phyloP scores from a whole-genome alignment of 805 yeast genomes.

The Lipomyces kockii region DNA sequence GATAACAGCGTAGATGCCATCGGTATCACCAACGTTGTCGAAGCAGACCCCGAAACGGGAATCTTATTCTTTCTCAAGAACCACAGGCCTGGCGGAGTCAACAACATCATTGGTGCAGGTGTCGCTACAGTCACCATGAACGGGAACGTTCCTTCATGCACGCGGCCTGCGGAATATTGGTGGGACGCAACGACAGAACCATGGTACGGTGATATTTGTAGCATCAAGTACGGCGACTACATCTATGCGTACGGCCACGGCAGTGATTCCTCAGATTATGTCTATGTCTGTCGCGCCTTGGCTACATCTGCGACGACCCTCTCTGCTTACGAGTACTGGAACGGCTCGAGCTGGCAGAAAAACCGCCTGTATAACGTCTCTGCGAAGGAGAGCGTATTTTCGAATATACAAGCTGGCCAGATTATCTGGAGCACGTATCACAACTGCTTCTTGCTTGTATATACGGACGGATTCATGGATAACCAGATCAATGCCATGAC shows the following conservation, averaged over 20 bases:
- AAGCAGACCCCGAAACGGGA: not conserved
- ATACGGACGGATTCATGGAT: slow-evolving; percentile 1
- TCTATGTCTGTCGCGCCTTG: slow-evolving; percentile 7
- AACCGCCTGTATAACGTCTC: slow-evolving; percentile 7
- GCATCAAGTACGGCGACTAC: not conserved
- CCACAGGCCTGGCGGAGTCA: slow-evolving; percentile 7
- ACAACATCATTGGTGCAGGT: not conserved
- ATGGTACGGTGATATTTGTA: not conserved
- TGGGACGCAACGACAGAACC: slow-evolving; percentile 10
- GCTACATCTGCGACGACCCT: slow-evolving; percentile 1
- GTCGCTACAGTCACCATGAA: slow-evolving; percentile 5
- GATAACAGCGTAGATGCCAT: slow-evolving; percentile 6
- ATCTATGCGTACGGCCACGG: slow-evolving; percentile 12
- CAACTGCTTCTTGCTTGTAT: slow-evolving; percentile 7
- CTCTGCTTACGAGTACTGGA: slow-evolving; percentile 10
- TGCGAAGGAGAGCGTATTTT: slow-evolving; percentile 4
- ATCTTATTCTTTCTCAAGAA: slow-evolving; percentile 8
- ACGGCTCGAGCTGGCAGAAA: slow-evolving; percentile 5
- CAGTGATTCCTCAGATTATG: not conserved
- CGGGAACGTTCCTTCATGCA: not conserved
- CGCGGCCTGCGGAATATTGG: slow-evolving; percentile 6
- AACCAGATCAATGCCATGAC: slow-evolving; percentile 5
- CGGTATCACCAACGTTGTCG: slow-evolving; percentile 7
- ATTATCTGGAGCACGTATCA: slow-evolving; percentile 6
- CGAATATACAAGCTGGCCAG: slow-evolving; percentile 2